Evolutionary conservation across 2,329 filamentous ascomycete genomes (phyloP).

Genomic region (Didymella segeticola): DNA sequence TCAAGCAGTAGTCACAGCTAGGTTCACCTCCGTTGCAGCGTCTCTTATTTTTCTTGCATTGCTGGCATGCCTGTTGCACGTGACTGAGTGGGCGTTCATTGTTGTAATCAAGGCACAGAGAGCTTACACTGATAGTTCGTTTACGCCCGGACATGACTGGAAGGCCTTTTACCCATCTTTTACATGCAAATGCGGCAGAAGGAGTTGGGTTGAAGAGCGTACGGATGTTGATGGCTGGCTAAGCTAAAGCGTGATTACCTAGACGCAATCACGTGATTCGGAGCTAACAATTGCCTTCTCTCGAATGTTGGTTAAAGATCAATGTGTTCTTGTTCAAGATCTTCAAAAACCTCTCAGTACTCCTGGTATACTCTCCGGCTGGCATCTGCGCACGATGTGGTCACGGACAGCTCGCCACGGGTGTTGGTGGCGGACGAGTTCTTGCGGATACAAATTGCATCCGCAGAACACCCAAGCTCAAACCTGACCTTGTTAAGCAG

Average conservation of each 20-base stretch:
- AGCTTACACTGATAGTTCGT: constrained; percentile 2
- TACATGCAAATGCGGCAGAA: neutral
- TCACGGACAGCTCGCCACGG: too few relatives aligned
- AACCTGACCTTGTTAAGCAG: too few relatives aligned
- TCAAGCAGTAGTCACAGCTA: neutral
- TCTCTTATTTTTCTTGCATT: constrained; percentile 4
- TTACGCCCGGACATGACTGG: neutral
- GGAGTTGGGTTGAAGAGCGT: neutral
- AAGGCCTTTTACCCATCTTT: neutral
- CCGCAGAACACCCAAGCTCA: too few relatives aligned
- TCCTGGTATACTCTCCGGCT: too few relatives aligned
- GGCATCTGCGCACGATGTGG: too few relatives aligned
- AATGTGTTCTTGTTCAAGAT: too few relatives aligned
- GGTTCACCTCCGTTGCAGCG: constrained; percentile 7
- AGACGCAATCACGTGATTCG: too few relatives aligned
- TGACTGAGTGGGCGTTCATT: neutral
- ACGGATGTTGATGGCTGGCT: neutral
- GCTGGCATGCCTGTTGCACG: neutral
- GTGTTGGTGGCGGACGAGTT: too few relatives aligned
- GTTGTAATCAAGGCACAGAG: neutral
- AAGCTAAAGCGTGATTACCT: too few relatives aligned
- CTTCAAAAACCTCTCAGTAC: too few relatives aligned
- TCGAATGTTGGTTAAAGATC: too few relatives aligned
- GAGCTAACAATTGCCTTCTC: too few relatives aligned
- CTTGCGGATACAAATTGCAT: neutral